Base-by-base conservation (phyloP, 164 flowering plant species). In the Tetrastigma voinierianum region DNA sequence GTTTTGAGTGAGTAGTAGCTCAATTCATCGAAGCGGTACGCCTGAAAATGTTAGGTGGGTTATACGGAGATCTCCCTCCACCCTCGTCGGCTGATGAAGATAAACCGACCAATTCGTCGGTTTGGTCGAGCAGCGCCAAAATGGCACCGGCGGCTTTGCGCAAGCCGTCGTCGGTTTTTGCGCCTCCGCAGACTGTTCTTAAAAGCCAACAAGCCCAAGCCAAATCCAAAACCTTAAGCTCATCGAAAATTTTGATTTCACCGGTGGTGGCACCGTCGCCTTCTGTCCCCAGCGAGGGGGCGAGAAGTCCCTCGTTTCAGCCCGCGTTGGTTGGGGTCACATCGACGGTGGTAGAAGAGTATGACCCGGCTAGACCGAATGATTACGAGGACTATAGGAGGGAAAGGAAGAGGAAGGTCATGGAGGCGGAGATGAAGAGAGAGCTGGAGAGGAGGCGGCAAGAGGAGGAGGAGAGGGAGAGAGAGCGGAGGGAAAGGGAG, bases 111-210 rank as follows among this genome's bases (percentile, higher is more conserved):
- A 70, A 72, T 61, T 57, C 82, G 32, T 57, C 84, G 9, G 89
- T 87, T 5, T 93, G 98, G 98, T 93, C 96, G 0, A 88, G 86
- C 80, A 89, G 85, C 74, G 75, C 86, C 23, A 90, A 89, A 65
- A 84, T 95, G 90, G 99, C 98, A 8, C 99, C 99, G 2, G 75
- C 98, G 7, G 75, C 97, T 1, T 78, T 96, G 55, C 99, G 99
- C 5, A 95, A 95, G 58, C 87, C 96, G 5, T 74, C 89, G 0
- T 65, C 87, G 1, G 64, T 77, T 10, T 82, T 82, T 56, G 70
- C 96, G 3, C 83, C 95, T 7, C 94, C 96, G 12, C 90, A 78
- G 17, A 77, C 93, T 0, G 65, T 87, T 9, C 69, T 87, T 65
- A 81, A 67, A 66, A 51, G 81, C 58, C 90, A 78, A 64, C 80